These are phyloP conservation scores for Litsea cubeba DNA, from an alignment of 164 flowering plant genomes.

Conservation along the genomic window DNA sequence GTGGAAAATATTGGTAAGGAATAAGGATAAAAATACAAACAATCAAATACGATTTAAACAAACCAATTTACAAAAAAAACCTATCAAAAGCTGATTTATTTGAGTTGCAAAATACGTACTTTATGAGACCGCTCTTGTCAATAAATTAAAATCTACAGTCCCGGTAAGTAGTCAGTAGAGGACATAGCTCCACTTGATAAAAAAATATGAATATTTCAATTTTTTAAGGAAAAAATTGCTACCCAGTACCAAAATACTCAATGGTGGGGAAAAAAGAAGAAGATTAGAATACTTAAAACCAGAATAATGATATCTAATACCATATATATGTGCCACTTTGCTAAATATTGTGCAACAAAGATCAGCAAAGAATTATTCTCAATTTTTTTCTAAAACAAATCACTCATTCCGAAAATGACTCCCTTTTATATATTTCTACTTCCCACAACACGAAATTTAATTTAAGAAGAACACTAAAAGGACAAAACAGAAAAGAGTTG, in stretches of 20 bases:
- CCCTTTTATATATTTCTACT: background rate
- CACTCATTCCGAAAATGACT: background rate
- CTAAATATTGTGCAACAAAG: background rate
- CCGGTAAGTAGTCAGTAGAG: background rate
- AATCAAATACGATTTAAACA: background rate
- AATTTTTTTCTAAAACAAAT: too few relatives aligned
- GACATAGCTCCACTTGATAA: too few relatives aligned
- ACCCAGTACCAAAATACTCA: background rate
- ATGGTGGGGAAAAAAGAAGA: background rate
- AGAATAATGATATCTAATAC: background rate
- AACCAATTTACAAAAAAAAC: background rate
- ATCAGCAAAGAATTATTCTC: background rate
- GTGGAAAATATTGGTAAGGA: background rate
- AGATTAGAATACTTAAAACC: background rate
- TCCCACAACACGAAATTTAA: background rate
- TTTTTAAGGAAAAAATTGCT: background rate
- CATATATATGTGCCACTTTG: background rate
- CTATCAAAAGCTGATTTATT: background rate
- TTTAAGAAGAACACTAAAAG: background rate
- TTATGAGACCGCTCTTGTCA: background rate
- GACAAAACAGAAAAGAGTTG: too few relatives aligned
- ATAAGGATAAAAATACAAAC: too few relatives aligned
- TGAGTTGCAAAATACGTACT: background rate
- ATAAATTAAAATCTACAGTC: background rate
- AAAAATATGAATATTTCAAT: background rate